A percentile compares a stretch with the other conserved stretches of the same genome.
These are phyloP conservation scores for Zymoseptoria passerinii DNA, from an alignment of 2,329 filamentous ascomycete genomes.

Conservation along the genomic window DNA sequence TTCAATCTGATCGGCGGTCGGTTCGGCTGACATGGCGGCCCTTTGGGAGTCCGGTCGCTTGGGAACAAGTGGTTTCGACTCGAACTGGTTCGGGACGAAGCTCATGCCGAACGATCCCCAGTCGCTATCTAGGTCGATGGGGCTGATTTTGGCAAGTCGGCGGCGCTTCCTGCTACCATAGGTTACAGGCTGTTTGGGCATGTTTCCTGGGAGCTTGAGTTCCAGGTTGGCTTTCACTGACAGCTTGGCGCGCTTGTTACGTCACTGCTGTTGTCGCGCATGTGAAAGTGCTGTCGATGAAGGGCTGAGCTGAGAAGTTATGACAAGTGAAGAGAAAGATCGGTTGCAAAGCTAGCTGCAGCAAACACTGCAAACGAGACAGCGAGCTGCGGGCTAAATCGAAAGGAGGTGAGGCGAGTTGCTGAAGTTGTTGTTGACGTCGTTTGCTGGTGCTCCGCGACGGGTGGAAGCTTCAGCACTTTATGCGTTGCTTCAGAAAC, in stretches of 20 bases:
- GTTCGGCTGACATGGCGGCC: conserved; percentile 23
- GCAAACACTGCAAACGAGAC: not conserved
- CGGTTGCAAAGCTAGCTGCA: not conserved
- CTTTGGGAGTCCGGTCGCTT: conserved; percentile 13
- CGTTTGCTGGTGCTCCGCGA: not conserved
- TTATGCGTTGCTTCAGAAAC: not conserved
- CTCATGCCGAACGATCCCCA: conserved; percentile 9
- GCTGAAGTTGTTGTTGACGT: not conserved
- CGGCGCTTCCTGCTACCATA: not conserved
- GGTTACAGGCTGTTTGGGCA: not conserved
- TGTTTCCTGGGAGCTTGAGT: not conserved
- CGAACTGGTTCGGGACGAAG: conserved; percentile 9
- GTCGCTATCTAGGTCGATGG: not conserved
- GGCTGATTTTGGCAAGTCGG: not conserved
- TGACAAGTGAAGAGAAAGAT: not conserved
- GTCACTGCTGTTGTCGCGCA: not conserved
- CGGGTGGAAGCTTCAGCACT: not conserved
- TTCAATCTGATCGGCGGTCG: conserved; percentile 18
- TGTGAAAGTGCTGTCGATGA: not conserved
- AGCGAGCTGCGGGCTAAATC: not conserved
- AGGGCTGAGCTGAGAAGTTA: not conserved
- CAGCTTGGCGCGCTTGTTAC: not conserved
- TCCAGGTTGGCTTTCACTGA: not conserved
- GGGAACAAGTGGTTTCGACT: conserved; percentile 6
- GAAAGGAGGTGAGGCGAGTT: not conserved